A percentile compares a stretch with the other conserved stretches of the same genome.
phyloP scores from a whole-genome alignment of 2,329 filamentous ascomycete genomes.

The Trichothecium sympodiale region DNA sequence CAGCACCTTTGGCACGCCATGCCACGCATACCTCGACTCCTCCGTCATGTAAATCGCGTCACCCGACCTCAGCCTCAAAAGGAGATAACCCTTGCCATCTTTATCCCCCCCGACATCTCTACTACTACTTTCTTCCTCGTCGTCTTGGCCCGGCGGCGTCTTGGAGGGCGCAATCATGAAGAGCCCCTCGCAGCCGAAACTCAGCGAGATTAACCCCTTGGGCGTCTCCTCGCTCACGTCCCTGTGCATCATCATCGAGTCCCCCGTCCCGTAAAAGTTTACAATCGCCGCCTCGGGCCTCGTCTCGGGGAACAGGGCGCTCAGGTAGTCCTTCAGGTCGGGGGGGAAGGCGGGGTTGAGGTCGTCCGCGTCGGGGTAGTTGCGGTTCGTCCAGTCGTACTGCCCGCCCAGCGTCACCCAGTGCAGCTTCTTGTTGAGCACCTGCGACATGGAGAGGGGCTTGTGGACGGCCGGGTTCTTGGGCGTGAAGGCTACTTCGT shows the following conservation, averaged over 20 bases:
- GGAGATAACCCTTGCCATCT: conserved; percentile 36
- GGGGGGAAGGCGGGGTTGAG: conserved; percentile 59
- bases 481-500: conserved; percentile 39
- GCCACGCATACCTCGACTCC: conserved; percentile 80
- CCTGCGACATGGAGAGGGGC: conserved; percentile 55
- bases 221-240: conserved; percentile 84
- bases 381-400: conserved; percentile 88
- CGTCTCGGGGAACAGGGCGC: conserved; percentile 63
- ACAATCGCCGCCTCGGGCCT: conserved; percentile 82
- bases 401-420: conserved; percentile 94
- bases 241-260: conserved; percentile 84
- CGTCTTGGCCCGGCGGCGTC: conserved; percentile 11
- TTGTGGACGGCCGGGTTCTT: conserved; percentile 67
- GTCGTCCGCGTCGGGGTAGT: conserved; percentile 52
- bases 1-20: conserved; percentile 83
- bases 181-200: conserved; percentile 79
- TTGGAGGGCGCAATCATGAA: conserved; percentile 68
- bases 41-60: conserved; percentile 87
- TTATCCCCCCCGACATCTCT: conserved; percentile 5
- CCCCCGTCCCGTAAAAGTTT: conserved; percentile 83
- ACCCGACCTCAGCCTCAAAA: conserved; percentile 66
- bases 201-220: conserved; percentile 71
- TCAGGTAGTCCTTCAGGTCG: conserved; percentile 60
- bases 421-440: conserved; percentile 70
- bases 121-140: conserved; percentile 3